Evolutionary conservation across 208 protist genomes (phyloP).

Genomic region (Leishmania tarentolae): DNA sequence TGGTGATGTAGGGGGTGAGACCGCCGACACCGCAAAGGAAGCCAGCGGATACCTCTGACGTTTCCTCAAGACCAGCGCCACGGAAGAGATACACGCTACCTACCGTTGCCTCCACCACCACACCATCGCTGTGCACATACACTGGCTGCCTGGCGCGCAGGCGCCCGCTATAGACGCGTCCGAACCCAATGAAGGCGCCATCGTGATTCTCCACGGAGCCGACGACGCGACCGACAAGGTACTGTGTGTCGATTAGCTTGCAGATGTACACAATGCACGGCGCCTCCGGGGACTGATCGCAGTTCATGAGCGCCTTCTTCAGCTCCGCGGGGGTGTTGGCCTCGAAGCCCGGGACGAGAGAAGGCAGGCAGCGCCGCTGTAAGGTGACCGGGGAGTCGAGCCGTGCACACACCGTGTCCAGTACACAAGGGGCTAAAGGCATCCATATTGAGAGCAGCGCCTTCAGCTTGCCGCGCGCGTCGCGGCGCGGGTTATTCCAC

Average conservation of each 20-base stretch:
- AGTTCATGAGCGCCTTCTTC: slow-evolving; percentile 58
- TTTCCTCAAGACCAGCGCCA: slow-evolving; percentile 92
- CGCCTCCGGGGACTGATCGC: slow-evolving; percentile 57
- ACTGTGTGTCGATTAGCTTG: slow-evolving; percentile 88
- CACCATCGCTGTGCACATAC: slow-evolving; percentile 82
- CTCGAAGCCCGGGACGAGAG: slow-evolving; percentile 70
- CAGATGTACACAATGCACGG: slow-evolving; percentile 86
- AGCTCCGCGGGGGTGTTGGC: slow-evolving; percentile 34
- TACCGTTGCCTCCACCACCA: slow-evolving; percentile 56
- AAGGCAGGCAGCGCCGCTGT: slow-evolving; percentile 74
- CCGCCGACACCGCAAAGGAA: slow-evolving; percentile 95
- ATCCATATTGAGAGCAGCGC: slow-evolving; percentile 94
- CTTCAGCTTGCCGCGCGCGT: slow-evolving; percentile 73
- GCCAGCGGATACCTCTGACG: slow-evolving; percentile 78
- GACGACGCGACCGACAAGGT: slow-evolving; percentile 67
- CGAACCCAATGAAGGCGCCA: slow-evolving; percentile 95
- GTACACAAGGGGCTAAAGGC: slow-evolving; percentile 91
- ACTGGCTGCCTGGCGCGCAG: slow-evolving; percentile 89
- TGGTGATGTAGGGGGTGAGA: slow-evolving; percentile 91
- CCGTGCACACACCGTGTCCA: slow-evolving; percentile 83
- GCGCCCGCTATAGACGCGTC: slow-evolving; percentile 95
- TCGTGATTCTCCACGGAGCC: slow-evolving; percentile 51
- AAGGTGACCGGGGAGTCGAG: slow-evolving; percentile 89
- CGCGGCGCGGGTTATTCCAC: slow-evolving; percentile 80
- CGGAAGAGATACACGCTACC: slow-evolving; percentile 92